Base-by-base conservation (phyloP, 306 rosid genomes). In the Lathyrus aphaca region DNA sequence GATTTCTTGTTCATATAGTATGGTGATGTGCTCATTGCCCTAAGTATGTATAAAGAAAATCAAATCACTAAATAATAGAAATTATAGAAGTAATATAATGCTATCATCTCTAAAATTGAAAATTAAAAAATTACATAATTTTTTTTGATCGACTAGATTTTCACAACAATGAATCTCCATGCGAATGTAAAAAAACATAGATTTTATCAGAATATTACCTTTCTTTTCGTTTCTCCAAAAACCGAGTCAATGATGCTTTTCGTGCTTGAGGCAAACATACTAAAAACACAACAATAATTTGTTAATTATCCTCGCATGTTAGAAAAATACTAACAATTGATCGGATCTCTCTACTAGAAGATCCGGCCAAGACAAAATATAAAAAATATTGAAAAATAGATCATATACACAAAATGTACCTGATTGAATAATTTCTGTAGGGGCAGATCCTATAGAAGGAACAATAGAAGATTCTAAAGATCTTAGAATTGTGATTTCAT, bases 221-320 rank as follows among this genome's bases (percentile, higher is more conserved):
- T 79, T 87, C 97, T 82, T 83, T 91, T 79, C 99, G 94, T 88
- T 95, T 95, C 88, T 91, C 96, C 68, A 95, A 78, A 74, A 91
- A 95, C n/a, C 99, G 82, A 71, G 91, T 82, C 84, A 95, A 80
- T 16, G 99, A 91, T 80, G 99, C 97, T 80, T 95, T 87, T 1
- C 97, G 95, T 0, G 99, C 92, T 82, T 87, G 99, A 80, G 97
- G 97, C 81, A 91, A 86, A 42, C 86, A 82, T 39, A 78, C 90
- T 88, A 75, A 3, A 75, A 71, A 64, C 32, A 81, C 38, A 71
- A n/a, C 37, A 49, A 66, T 45, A 60, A 4, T 44, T 40, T 44
- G 60, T 17, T 11, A 50, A 63, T 59, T 3, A 76, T 13, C 9
- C 56, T 12, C 25, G 46, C 53, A 19, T 27, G 27, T 49, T 16